A percentile compares a stretch with the other conserved stretches of the same genome.
Conservation (phyloP, 257 asterid species). For the Thymus quinquecostatus region DNA sequence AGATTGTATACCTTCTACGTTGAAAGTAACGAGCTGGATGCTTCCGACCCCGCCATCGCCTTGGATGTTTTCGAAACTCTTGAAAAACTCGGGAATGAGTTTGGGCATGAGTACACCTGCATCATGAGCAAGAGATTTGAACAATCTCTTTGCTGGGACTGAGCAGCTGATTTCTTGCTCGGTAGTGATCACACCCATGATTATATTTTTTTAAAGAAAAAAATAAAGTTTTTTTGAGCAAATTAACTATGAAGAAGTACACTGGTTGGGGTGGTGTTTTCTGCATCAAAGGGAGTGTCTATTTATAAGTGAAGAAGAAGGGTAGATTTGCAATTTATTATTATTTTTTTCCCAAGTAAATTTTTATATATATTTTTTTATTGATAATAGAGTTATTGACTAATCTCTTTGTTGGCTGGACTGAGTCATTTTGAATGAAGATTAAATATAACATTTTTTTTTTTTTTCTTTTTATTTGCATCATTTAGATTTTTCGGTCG, state of each 20-base stretch:
- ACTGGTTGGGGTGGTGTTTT: not conserved
- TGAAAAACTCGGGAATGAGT: slow-evolving; percentile 7
- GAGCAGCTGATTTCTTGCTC: slow-evolving; percentile 23
- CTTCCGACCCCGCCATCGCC: slow-evolving; percentile 24
- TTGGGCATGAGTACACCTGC: not conserved
- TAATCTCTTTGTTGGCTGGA: no score
- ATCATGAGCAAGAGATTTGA: slow-evolving; percentile 2
- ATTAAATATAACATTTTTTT: no score
- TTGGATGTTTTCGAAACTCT: not conserved
- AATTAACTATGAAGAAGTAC: no score
- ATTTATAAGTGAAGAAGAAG: slow-evolving; percentile 5
- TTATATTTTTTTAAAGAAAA: not conserved
- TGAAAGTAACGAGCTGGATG: not conserved
- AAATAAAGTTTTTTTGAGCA: no score
- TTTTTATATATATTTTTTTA: no score
- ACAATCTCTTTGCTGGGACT: not conserved
- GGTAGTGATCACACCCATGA: slow-evolving; percentile 10
- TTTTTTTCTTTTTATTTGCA: no score
- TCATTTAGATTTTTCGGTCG: no score
- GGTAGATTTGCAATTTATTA: no score
- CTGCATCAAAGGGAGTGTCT: not conserved
- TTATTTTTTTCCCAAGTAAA: no score
- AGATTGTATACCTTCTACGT: no score
- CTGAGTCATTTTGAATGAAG: no score
- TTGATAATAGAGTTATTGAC: no score